Evolutionary conservation across 257 asterid genomes (phyloP).

Genomic region (Salvia hispanica): DNA sequence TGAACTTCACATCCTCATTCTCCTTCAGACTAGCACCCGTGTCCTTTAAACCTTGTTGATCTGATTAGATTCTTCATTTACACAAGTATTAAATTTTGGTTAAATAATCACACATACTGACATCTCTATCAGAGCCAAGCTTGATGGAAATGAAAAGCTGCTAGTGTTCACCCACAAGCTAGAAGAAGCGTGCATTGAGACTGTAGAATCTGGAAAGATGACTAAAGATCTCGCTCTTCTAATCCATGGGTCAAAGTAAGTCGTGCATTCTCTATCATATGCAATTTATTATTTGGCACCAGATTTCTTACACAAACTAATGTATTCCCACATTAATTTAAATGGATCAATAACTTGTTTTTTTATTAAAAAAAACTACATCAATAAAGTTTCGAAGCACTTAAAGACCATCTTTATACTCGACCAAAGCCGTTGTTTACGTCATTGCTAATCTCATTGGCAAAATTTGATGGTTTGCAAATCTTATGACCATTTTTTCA

Average conservation of each 20-base stretch:
- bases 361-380: not conserved
- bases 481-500: not conserved
- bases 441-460: not conserved
- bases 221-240: slow-evolving; percentile 89
- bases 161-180: slow-evolving; percentile 68
- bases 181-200: slow-evolving; percentile 80
- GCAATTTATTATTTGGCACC: not conserved
- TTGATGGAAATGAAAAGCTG: slow-evolving; percentile 69
- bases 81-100: slow-evolving; percentile 8
- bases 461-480: not conserved
- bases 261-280: slow-evolving; percentile 16
- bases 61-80: not conserved
- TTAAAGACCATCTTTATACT: too few species aligned
- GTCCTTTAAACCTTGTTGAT: slow-evolving; percentile 6
- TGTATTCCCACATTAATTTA: too few species aligned
- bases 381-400: not conserved
- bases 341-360: not conserved
- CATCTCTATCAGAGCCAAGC: slow-evolving; percentile 64
- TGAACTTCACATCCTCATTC: not conserved
- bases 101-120: not conserved
- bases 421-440: not conserved
- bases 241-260: slow-evolving; percentile 85
- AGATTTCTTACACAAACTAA: not conserved
- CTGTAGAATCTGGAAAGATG: slow-evolving; percentile 93
- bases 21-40: not conserved